Evolutionary conservation across 2,329 filamentous ascomycete genomes (phyloP), one percentile per base, ranked within the genome.

Genomic region (Claviceps capensis): DNA sequence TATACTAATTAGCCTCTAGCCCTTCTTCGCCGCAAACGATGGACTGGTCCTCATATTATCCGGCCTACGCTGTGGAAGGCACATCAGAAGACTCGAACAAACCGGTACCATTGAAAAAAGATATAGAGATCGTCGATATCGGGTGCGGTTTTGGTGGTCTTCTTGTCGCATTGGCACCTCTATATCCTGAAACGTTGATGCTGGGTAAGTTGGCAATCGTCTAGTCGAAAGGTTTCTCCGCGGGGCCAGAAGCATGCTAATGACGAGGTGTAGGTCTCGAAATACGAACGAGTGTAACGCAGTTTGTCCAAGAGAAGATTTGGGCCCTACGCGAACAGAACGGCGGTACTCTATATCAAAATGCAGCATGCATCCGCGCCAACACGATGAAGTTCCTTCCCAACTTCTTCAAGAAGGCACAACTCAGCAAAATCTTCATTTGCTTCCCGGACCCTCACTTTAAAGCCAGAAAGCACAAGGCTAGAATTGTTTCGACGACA

Each of bases 311-410:
- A 66, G 86, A 94, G 59, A 85, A 89, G 62, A 87, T 95, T 65
- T 80, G 81, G 58, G 91, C 90, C 4, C 75, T 97, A 17, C 82
- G 93, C 4, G 71, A 74, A 13, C 83, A 90, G 62, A 77, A 79
- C 57, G 62, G 70, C 5, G 70, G 72, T 5, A 67, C 69, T 49
- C 67, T 72, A 47, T 97, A 88, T 67, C 85, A 94, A 63, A 98
- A 98, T 66, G 84, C 91, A 51, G 83, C 86, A 37, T 94, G 88
- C 64, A 74, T 98, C 47, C 84, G 93, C 56, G 87, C 88, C 58
- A 98, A 98, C 72, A 88, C 88, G 5, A 98, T 98, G 93, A 98
- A 98, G 67, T 98, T 97, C 68, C 74, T 98, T n/a, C 91, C 94
- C 56, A 97, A 98, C 65, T 95, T 96, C 75, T 97, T 98, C 74